Conservation (phyloP, 2,329 filamentous ascomycete genomes). For the Fusarium globosum region DNA sequence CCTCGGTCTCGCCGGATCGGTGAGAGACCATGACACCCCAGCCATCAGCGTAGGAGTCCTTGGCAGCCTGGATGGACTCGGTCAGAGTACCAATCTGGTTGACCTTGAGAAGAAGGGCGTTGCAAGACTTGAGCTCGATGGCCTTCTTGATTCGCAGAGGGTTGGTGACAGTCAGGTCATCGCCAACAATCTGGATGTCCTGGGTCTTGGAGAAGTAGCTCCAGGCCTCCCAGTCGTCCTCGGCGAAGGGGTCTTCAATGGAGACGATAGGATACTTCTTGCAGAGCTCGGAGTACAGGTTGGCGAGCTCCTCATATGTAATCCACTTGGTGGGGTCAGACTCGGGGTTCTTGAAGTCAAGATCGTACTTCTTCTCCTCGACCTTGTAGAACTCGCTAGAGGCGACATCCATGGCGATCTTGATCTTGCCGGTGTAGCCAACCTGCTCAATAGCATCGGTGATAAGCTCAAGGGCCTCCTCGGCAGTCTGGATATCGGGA, state of each 20-base stretch:
- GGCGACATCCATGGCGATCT: constrained; percentile 99
- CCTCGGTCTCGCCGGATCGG: constrained; percentile 98
- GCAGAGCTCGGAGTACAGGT: constrained; percentile 86
- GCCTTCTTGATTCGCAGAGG: constrained; percentile 99
- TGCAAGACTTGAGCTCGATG: constrained; percentile 98
- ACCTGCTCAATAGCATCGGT: constrained; percentile 92
- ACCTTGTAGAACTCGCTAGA: constrained; percentile 99
- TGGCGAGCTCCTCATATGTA: constrained; percentile 96
- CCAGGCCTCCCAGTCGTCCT: constrained; percentile 99
- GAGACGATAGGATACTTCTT: constrained; percentile 98
- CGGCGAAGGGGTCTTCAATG: constrained; percentile 99
- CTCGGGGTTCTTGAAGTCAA: constrained; percentile 99
- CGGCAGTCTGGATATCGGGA: constrained; percentile 95
- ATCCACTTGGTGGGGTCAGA: constrained; percentile 97
- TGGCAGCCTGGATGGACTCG: constrained; percentile 98
- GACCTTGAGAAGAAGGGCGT: constrained; percentile 98
- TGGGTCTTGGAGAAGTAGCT: constrained; percentile 99
- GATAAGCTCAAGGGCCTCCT: constrained; percentile 97
- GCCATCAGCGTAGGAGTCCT: constrained; percentile 94
- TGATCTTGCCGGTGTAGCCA: constrained; percentile 94
- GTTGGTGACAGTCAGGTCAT: constrained; percentile 99
- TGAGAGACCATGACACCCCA: constrained; percentile 99
- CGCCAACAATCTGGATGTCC: constrained; percentile 97
- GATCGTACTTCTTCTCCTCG: constrained; percentile 98
- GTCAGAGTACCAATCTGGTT: constrained; percentile 99